These are phyloP conservation scores for Colletotrichum gigasporum DNA, from an alignment of 2,329 filamentous ascomycete genomes.

Conservation along the genomic window DNA sequence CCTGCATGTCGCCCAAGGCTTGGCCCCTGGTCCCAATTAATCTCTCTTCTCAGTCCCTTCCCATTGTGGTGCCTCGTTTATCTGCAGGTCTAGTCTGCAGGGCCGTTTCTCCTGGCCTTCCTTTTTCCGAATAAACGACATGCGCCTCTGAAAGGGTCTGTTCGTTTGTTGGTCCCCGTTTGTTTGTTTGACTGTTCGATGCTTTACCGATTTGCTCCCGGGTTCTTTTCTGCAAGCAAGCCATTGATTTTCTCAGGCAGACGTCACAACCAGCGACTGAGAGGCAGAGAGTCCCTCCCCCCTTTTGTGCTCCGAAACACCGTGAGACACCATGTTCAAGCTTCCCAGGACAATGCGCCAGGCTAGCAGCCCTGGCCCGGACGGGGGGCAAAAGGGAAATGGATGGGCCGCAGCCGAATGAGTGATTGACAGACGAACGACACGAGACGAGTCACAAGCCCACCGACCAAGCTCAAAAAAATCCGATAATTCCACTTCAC, in stretches of 20 bases:
- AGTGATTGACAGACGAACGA: constrained; percentile 11
- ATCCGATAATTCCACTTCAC: constrained; percentile 10
- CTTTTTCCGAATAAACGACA: constrained; percentile 16
- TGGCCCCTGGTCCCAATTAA: constrained; percentile 15
- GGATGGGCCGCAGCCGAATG: no score
- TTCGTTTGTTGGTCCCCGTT: neutral
- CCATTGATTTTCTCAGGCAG: neutral
- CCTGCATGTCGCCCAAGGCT: constrained; percentile 15
- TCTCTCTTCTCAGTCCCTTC: constrained; percentile 6
- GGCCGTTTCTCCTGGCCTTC: constrained; percentile 5
- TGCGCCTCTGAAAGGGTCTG: neutral
- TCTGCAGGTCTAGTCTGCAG: constrained; percentile 17
- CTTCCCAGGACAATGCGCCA: constrained; percentile 14
- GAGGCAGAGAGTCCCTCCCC: neutral
- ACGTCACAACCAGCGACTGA: neutral
- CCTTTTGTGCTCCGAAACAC: constrained; percentile 16
- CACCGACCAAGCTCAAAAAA: neutral
- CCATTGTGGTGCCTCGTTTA: constrained; percentile 22
- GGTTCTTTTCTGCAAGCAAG: neutral
- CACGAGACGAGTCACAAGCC: neutral
- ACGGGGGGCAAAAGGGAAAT: neutral
- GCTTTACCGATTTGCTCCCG: neutral
- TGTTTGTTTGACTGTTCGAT: neutral
- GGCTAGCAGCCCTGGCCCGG: constrained; percentile 4
- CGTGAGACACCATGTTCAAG: constrained; percentile 18